Evolutionary conservation across 805 yeast species (phyloP), one percentile per base, ranked within the genome.

Genomic region (Pichia insulana): DNA sequence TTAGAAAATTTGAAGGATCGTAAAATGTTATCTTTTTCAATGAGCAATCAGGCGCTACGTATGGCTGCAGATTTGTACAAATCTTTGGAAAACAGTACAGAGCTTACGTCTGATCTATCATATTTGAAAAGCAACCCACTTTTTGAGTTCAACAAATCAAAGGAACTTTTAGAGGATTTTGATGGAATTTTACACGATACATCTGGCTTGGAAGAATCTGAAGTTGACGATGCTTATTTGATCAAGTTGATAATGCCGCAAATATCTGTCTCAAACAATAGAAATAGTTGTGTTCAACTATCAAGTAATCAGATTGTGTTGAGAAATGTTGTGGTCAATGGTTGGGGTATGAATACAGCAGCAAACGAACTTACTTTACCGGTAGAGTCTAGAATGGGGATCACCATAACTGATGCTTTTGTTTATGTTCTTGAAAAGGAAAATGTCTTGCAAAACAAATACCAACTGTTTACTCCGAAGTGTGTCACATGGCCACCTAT

Each of bases 231-330:
- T 43, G 45, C 53, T 3, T 58, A 79, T 54, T 63, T 80, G 48
- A 67, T 89, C 37, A 81, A 83, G 47, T 70, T 89, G 36, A 69
- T 86, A 12, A 74, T 86, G 15, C 97, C 97, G 0, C 97, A 90
- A 58, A 72, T 90, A 34, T 92, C 88, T 54, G 41, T 59, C 17
- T 70, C 69, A 12, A 59, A 61, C 16, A 74, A 70, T 37, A 67
- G 65, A 1, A 61, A 70, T 12, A 63, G 74, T 1, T 73, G 79
- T 43, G 67, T 74, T 7, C 54, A 79, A 28, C 50, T 78, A 3
- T 65, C 79, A 3, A 72, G 83, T 0, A 71, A 73, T 48, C 83
- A 79, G 50, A 67, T 80, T 41, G 83, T 78, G 44, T 54, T 74
- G 45, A 72, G 80, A 40, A 65, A 74, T 7, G 60, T 78, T 18